A percentile compares a stretch with the other conserved stretches of the same genome.
phyloP scores from a whole-genome alignment of 208 protist genomes.

The Trypanosoma platydactyli region DNA sequence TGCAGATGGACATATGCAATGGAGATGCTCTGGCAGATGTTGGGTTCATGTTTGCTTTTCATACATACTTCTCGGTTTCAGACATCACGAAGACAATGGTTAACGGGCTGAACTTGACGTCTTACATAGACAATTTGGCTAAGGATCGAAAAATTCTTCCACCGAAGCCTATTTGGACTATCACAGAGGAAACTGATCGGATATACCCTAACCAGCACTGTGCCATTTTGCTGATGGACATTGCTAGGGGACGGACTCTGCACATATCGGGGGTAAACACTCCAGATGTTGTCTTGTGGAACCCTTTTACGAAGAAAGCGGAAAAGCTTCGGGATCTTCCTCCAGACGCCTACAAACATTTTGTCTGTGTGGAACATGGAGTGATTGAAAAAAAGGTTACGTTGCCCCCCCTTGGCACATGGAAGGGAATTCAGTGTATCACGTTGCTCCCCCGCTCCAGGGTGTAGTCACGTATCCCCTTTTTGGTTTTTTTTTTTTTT shows the following conservation, averaged over 20 bases:
- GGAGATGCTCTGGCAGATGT: slow-evolving; percentile 34
- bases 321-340: slow-evolving; percentile 74
- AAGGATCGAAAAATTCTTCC: background rate
- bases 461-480: background rate
- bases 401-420: slow-evolving; percentile 9
- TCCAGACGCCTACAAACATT: slow-evolving; percentile 70
- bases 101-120: slow-evolving; percentile 63
- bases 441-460: background rate
- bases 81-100: slow-evolving; percentile 57
- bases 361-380: slow-evolving; percentile 89
- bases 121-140: slow-evolving; percentile 66
- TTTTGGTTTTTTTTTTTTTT: slow-evolving; percentile 18
- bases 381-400: slow-evolving; percentile 49
- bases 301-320: slow-evolving; percentile 78
- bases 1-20: slow-evolving; percentile 75
- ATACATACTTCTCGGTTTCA: slow-evolving; percentile 83
- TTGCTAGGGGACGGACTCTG: slow-evolving; percentile 32
- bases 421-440: slow-evolving; percentile 24
- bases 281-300: slow-evolving; percentile 86
- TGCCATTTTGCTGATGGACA: slow-evolving; percentile 50
- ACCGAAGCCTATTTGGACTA: slow-evolving; percentile 10
- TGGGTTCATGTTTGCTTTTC: slow-evolving; percentile 80
- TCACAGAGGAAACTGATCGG: slow-evolving; percentile 64
- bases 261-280: slow-evolving; percentile 54
- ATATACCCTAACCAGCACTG: slow-evolving; percentile 65